Evolutionary conservation across 140 eudicot genomes (phyloP), one percentile per base, ranked within the genome.

Genomic region (Bidens hawaiensis): DNA sequence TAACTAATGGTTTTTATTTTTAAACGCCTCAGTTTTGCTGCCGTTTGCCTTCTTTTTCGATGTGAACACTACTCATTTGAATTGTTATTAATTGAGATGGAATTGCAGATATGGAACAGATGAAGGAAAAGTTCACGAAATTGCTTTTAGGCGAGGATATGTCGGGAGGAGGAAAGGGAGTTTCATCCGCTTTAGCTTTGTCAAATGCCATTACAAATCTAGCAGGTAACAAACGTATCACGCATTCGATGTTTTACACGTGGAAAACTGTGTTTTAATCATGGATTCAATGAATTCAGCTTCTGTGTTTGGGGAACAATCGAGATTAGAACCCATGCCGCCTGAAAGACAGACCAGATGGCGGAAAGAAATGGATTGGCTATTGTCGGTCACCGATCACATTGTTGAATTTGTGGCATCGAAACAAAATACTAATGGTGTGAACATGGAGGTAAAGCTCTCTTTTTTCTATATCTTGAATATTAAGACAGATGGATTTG

Each of bases 111-210:
- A 68, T 80, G 84, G 90, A 82, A 6, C 28, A 70, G 81, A 73
- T 89, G 86, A 85, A 85, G 81, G 97, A 89, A 67, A 82, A 63
- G 59, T 89, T 89, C 34, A 78, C 95, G n/a, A 89, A 89, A 83
- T 71, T 89, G 82, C 88, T 89, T 43, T 70, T 89, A 45, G 95
- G 97, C 13, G 97, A 89, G 74, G 97, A 89, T 43, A 89, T 85
- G 95, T 89, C 97, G 2, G 97, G 97, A 12, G 97, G 91, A 26
- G 97, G 97, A 62, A 89, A 89, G 74, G 97, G 97, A 21, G 95
- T 82, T 67, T 85, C 90, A 4, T 89, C 91, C 0, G 91, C 97
- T 52, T 54, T 84, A 62, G 96, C 96, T 19, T 54, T 88, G 65
- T 79, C 96, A 18, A 88, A 88, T 54, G 96, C 96, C 68, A 84